Evolutionary conservation across 176 grass and related monocot species (phyloP).

Genomic region (Musa beccarii): DNA sequence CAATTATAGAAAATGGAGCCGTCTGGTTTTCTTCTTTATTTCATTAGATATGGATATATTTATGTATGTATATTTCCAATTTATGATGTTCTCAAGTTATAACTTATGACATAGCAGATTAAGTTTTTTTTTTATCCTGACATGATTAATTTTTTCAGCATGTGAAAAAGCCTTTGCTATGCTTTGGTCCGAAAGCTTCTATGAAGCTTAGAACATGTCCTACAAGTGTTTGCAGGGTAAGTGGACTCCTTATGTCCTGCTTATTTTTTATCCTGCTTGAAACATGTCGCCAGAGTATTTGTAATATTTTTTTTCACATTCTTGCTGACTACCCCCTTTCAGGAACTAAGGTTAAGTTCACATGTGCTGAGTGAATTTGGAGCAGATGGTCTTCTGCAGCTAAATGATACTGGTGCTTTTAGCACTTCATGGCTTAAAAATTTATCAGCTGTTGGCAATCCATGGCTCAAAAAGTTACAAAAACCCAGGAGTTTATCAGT

Average conservation of each 20-base stretch:
- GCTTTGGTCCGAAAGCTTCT: slow-evolving; percentile 78
- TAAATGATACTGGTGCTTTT: slow-evolving; percentile 87
- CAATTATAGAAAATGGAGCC: no score
- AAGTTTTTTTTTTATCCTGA: slow-evolving; percentile 7
- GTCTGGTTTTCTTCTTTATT: not conserved
- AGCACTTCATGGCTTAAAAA: slow-evolving; percentile 92
- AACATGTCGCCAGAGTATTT: not conserved
- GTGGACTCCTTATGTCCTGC: not conserved
- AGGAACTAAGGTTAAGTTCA: slow-evolving; percentile 80
- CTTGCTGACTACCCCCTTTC: slow-evolving; percentile 9
- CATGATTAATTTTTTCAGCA: slow-evolving; percentile 42
- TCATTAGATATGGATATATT: not conserved
- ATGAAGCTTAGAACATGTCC: slow-evolving; percentile 87
- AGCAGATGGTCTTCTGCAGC: slow-evolving; percentile 45
- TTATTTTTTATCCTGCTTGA: not conserved
- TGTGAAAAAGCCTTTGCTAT: slow-evolving; percentile 72
- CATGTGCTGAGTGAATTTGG: slow-evolving; percentile 75
- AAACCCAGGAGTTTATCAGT: slow-evolving; percentile 29
- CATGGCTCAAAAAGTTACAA: slow-evolving; percentile 25
- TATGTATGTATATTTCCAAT: slow-evolving; percentile 2
- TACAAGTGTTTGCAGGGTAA: slow-evolving; percentile 82
- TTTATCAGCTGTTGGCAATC: slow-evolving; percentile 34
- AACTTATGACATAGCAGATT: not conserved
- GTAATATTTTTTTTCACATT: slow-evolving; percentile 3
- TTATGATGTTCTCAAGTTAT: slow-evolving; percentile 1